phyloP scores from a whole-genome alignment of 2,329 filamentous ascomycete genomes.

The Calonectria ilicicola region DNA sequence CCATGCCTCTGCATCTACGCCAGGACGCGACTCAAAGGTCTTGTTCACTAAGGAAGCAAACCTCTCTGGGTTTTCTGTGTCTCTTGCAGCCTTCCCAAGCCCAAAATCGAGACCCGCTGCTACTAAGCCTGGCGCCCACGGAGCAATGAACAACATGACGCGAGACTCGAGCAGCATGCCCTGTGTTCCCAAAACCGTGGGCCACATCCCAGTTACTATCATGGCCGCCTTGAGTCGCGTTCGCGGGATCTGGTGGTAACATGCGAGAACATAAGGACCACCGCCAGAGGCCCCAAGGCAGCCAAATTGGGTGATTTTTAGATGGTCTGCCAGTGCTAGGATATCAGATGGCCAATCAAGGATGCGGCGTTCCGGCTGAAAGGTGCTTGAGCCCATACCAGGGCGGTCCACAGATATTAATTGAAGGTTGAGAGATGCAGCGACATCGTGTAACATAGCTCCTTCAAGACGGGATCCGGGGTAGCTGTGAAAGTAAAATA shows the following conservation, averaged over 20 bases:
- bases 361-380: not conserved
- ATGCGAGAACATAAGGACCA: slow-evolving; percentile 45
- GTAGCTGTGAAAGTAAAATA: slow-evolving; percentile 1
- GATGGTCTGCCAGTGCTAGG: slow-evolving; percentile 38
- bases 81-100: slow-evolving; percentile 19
- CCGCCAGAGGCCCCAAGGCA: slow-evolving; percentile 46
- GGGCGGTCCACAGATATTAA: slow-evolving; percentile 9
- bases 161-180: slow-evolving; percentile 29
- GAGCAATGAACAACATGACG: slow-evolving; percentile 24
- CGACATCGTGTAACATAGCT: slow-evolving; percentile 1
- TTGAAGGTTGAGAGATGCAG: not conserved
- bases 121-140: slow-evolving; percentile 18
- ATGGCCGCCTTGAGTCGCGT: slow-evolving; percentile 15
- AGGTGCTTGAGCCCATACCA: not conserved
- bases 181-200: slow-evolving; percentile 17
- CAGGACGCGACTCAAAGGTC: slow-evolving; percentile 9
- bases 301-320: slow-evolving; percentile 37
- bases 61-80: slow-evolving; percentile 9
- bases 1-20: slow-evolving; percentile 19
- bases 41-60: slow-evolving; percentile 4
- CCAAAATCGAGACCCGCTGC: slow-evolving; percentile 9
- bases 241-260: slow-evolving; percentile 29
- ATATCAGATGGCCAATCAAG: slow-evolving; percentile 11
- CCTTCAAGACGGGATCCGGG: not conserved
- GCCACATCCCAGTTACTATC: slow-evolving; percentile 31